phyloP scores from a whole-genome alignment of 2,329 filamentous ascomycete genomes.

The Metarhizium brunneum region DNA sequence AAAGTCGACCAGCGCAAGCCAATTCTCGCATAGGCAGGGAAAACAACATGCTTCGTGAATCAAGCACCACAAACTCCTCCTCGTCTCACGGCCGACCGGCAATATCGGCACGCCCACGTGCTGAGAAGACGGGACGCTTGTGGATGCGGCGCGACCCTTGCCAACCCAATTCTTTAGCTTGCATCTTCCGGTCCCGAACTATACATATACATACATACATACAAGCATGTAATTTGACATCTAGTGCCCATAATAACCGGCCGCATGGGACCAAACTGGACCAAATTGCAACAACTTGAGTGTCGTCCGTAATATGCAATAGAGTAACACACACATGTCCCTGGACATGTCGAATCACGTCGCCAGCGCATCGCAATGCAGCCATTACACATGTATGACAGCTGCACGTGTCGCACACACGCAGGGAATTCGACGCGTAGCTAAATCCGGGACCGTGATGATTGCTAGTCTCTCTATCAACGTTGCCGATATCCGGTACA shows the following conservation, averaged over 20 bases:
- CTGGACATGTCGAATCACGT: too few species aligned
- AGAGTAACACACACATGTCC: too few species aligned
- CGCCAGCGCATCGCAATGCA: background rate
- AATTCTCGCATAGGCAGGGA: too few species aligned
- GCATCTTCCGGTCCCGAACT: background rate
- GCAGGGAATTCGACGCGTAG: background rate
- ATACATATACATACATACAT: background rate
- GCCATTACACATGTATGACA: background rate
- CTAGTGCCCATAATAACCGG: too few species aligned
- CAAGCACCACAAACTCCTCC: background rate
- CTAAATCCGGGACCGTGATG: background rate
- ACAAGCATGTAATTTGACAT: too few species aligned
- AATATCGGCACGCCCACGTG: background rate
- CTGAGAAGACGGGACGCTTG: background rate
- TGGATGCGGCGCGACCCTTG: background rate
- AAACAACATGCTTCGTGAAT: too few species aligned
- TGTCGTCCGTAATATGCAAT: too few species aligned
- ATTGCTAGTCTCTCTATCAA: background rate
- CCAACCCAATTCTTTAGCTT: background rate
- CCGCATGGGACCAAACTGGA: too few species aligned
- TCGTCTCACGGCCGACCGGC: background rate
- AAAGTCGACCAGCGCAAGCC: too few species aligned
- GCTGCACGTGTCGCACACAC: background rate
- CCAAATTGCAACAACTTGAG: too few species aligned
- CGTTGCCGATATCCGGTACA: background rate